Evolutionary conservation across 202 grass and related monocot genomes (phyloP).

Genomic region (Tripidium arundinaceum): DNA sequence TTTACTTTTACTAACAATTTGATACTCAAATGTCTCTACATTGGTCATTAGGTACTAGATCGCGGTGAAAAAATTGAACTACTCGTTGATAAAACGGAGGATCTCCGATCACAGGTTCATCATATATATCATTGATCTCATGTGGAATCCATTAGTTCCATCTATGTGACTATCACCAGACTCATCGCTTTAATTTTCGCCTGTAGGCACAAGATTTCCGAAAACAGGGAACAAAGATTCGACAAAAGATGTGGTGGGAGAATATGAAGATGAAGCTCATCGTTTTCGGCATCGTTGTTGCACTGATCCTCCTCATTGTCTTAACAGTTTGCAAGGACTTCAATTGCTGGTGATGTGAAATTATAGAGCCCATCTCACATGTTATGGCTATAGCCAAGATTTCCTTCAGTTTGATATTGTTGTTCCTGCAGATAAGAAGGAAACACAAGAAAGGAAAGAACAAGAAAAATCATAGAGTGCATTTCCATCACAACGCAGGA

Average conservation of each 20-base stretch:
- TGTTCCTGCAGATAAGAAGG: slow-evolving; percentile 10
- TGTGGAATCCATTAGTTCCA: neutral
- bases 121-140: neutral
- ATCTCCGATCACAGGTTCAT: slow-evolving; percentile 85
- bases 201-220: slow-evolving; percentile 78
- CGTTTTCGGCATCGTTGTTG: slow-evolving; percentile 62
- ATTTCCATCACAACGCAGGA: neutral
- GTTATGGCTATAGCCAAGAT: neutral
- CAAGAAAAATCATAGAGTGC: neutral
- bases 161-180: neutral
- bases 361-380: neutral
- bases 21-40: neutral
- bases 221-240: slow-evolving; percentile 64
- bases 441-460: neutral
- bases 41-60: slow-evolving; percentile 61
- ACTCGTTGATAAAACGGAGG: slow-evolving; percentile 85
- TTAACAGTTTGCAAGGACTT: slow-evolving; percentile 77
- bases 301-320: slow-evolving; percentile 66
- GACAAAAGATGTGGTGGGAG: slow-evolving; percentile 85
- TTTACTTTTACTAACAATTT: neutral
- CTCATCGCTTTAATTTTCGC: neutral
- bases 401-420: neutral
- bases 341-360: slow-evolving; percentile 47
- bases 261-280: slow-evolving; percentile 97
- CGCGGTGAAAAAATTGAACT: slow-evolving; percentile 87